Conservation (phyloP, 2,329 filamentous ascomycete species). For the Stenocarpella maydis region DNA sequence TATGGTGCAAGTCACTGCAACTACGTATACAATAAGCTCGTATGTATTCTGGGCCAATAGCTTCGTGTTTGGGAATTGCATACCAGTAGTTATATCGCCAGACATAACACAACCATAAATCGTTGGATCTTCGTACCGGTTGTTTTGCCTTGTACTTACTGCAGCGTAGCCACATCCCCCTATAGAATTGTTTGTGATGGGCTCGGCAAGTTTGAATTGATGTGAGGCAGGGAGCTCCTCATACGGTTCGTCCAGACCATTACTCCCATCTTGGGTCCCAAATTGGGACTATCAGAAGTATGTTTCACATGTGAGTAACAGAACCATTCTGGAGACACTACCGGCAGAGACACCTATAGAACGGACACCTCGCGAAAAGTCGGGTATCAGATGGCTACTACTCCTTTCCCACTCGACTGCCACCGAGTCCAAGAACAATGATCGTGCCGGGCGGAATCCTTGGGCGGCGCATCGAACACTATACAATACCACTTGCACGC, state of each 20-base stretch:
- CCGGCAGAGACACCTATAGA: neutral
- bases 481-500: neutral
- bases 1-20: neutral
- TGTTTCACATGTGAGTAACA: neutral
- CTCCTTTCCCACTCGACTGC: neutral
- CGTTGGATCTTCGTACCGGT: too few species aligned
- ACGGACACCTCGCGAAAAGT: neutral
- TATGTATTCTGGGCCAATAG: too few species aligned
- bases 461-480: constrained; percentile 1
- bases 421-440: neutral
- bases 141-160: too few species aligned
- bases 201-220: too few species aligned
- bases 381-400: neutral
- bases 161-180: too few species aligned
- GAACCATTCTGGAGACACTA: constrained; percentile 4
- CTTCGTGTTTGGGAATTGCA: neutral
- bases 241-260: too few species aligned
- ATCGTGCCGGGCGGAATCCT: neutral
- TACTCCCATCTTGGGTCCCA: neutral
- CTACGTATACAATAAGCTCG: too few species aligned
- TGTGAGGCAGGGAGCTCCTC: too few species aligned
- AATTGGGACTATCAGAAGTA: constrained; percentile 1
- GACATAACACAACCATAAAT: too few species aligned
- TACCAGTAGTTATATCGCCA: too few species aligned
- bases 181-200: too few species aligned